Base-by-base conservation (phyloP, 1,284 basidiomycete genomes). In the Naganishia liquefaciens region DNA sequence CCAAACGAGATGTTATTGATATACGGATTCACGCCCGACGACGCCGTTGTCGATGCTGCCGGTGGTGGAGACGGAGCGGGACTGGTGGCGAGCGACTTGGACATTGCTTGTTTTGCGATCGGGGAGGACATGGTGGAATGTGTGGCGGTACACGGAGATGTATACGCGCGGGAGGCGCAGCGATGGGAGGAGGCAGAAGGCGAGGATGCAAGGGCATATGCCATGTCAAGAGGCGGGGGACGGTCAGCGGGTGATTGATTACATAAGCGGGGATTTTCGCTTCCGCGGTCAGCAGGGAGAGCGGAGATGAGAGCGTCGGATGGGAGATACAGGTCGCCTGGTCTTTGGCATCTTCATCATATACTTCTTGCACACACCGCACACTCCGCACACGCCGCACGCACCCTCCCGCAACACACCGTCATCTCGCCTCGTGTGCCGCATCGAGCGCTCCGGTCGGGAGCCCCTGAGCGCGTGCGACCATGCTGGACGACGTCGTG, bases 401-500 rank as follows among this genome's bases (percentile, higher is more conserved):
- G 13, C 33, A 37, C 13, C 33, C 1, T 7, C 33, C 33, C 33
- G 33, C 33, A 13, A 37, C 33, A 37, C 33, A 37, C 13, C 33
- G 33, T n/a, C n/a, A n/a, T 19, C 40, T 42, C 40, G 19, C 19
- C 40, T 42, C n/a, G n/a, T n/a, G n/a, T n/a, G n/a, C n/a, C n/a
- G 10, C 9, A 19, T 9, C 9, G 40, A 42, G 9, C 40, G 10
- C 10, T 42, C 40, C 9, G 40, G 10, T 10, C 40, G 40, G 19
- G 33, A 33, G 33, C 33, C 33, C 33, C 13, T 13, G 6, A 37
- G 33, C 2, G 33, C 33, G 33, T 37, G 33, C 4, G 4, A 37
- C 13, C 39, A 67, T 67, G 66, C 42, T 63, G 57, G 66, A 68
- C 47, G 63, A 68, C 27, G 44, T 68, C 5, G 63, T 68, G 40